Evolutionary conservation across 169 alveolate species (phyloP), one percentile per base, ranked within the genome.

Genomic region (Plasmodium fragile): DNA sequence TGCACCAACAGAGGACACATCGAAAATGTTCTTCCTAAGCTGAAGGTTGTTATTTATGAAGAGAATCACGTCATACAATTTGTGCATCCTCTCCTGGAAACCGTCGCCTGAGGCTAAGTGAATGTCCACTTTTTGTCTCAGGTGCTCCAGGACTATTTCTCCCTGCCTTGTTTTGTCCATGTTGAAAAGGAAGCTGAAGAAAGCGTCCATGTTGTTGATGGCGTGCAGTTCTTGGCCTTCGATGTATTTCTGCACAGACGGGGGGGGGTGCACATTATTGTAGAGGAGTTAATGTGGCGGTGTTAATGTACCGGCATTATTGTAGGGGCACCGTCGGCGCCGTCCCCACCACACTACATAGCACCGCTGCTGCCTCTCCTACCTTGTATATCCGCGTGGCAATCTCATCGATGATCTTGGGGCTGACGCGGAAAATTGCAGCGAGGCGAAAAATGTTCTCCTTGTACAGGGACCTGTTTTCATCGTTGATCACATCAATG

Each of bases 361-460:
- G 39, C 36, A 39, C 18, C 11, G 16, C n/a, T 32, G 39, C 8
- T n/a, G n/a, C n/a, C n/a, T 4, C 41, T 16, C 70, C 79, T 52
- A 87, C 93, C 89, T 78, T 77, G 81, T 87, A 87, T 87, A 87
- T 87, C 30, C 81, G 59, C 2, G 89, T 36, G n/a, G 82, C 65
- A 18, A 87, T 87, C 6, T 77, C 81, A 77, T 53, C 39, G 30
- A 87, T 39, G 22, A 65, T n/a, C 3, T 6, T 41, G 6, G 78
- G 49, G 43, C 34, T 53, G 11, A 87, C 93, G 77, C 65, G 69
- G 8, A 87, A 39, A 34, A 87, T 77, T 22, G 43, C 52, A 8
- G 79, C 52, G 2, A 87, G 32, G 25, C 30, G 78, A 39, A 87
- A 87, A 0, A 87, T 77, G 11, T 87, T 87, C 16, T 87, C 93